Evolutionary conservation across 306 rosid species (phyloP), one percentile per base, ranked within the genome.

Genomic region (Prunus mira): DNA sequence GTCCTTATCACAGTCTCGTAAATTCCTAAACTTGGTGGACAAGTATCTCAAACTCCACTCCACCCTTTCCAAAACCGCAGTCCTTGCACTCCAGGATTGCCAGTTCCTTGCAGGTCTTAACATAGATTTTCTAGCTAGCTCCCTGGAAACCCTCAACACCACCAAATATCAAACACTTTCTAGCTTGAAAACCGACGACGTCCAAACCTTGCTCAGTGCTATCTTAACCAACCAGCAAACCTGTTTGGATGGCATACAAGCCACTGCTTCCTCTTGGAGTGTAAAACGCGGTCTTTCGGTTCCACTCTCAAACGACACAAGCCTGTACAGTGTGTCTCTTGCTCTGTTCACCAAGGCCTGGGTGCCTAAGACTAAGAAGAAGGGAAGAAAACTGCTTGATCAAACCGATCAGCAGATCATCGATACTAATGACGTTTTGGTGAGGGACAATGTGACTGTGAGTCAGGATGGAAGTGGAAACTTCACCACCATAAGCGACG

Each of bases 391-490:
- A 66, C 76, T 85, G 49, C 82, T 85, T 56, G 82, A 86, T 71
- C 47, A 18, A 1, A 69, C 69, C 8, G 72, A 77, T 3, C 32
- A 20, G 41, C 9, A 71, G 76, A 75, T 80, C 4, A 27, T 13
- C 41, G 27, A 62, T 18, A 13, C 28, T 27, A 24, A 15, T 62
- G 43, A 28, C 76, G 93, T 93, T 43, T 2, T 45, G 13, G 89
- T 93, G 32, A 82, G 71, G 0, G 90, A 87, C 50, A 82, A 75
- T 2, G 95, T 87, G 22, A 85, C 85, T 2, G 96, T 90, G 64
- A 90, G 90, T 30, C 83, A 86, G 69, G 96, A 93, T 62, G 94
- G 94, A 14, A 89, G 77, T 45, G 98, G 93, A 5, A 89, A 93
- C 73, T 93, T 89, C 79, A 89, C 88, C 9, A 86, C 90, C 19